These are phyloP conservation scores for Candida vartiovaarae DNA, from an alignment of 805 yeast genomes.

Conservation along the genomic window DNA sequence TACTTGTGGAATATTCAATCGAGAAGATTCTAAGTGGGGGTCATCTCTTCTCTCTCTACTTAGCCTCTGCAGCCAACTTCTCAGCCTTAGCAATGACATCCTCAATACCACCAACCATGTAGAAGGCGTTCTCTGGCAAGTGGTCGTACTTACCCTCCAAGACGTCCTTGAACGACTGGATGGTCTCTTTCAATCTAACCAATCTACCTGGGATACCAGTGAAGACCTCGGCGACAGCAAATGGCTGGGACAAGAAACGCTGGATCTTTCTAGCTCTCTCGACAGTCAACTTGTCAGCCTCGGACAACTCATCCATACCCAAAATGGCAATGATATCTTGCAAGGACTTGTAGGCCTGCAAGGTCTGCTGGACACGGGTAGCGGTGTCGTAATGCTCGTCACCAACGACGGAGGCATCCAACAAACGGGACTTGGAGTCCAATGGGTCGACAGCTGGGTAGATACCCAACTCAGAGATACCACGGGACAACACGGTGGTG, in stretches of 20 bases:
- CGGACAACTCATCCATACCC: constrained; percentile 99
- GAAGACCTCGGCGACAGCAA: constrained; percentile 99
- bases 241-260: constrained; percentile 99
- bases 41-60: constrained; percentile 30
- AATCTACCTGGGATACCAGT: constrained; percentile 99
- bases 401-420: constrained; percentile 96
- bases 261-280: constrained; percentile 99
- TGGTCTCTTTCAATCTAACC: constrained; percentile 94
- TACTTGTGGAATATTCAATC: constrained; percentile 3
- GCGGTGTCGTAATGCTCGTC: constrained; percentile 98
- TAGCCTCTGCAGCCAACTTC: constrained; percentile 92
- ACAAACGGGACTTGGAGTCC: constrained; percentile 97
- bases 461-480: constrained; percentile 99
- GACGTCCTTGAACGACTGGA: constrained; percentile 92
- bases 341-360: constrained; percentile 98
- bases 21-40: constrained; percentile 1
- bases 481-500: constrained; percentile 99
- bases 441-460: constrained; percentile 99
- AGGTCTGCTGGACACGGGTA: constrained; percentile 91
- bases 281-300: constrained; percentile 96
- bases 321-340: constrained; percentile 99
- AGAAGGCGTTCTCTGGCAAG: constrained; percentile 99
- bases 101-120: constrained; percentile 99
- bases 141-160: constrained; percentile 98
- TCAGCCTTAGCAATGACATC: constrained; percentile 99